Base-by-base conservation (phyloP, 371 early-diverging fungal genomes). In the Parasitella parasitica region DNA sequence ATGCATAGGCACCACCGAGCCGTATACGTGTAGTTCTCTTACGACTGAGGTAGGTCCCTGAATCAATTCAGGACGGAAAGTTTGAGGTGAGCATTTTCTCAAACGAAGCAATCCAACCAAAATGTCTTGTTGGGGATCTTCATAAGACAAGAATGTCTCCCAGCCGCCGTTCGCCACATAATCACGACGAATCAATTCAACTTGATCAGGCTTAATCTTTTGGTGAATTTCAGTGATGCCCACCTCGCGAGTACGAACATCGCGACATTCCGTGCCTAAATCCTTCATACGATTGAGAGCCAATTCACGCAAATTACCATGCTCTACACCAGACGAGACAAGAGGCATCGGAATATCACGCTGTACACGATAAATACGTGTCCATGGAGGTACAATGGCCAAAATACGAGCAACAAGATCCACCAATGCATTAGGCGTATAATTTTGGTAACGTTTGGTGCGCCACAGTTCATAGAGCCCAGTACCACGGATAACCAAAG, bases 331-430 rank as follows among this genome's bases (percentile, higher is more conserved):
- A 6, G 98, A 96, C 11, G 97, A 96, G 36, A 99, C 99, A 27
- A 99, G 82, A 11, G 99, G 99, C 99, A 99, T 99, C n/a, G 99
- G 99, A 68, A 99, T 99, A 85, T 99, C 99, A 77, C 97, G 89
- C 78, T 99, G 99, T 9, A 99, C 99, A 67, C 99, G 91, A 77
- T 99, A 99, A 43, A 99, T 92, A 68, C 99, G 92, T 0, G 97
- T 99, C 99, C 99, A 99, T 62, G 99, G 99, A 49, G 99, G 99
- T 0, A 99, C 98, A 52, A 99, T 79, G 2, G 97, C 97, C 51
- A 99, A 75, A 51, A 99, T 98, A 41, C 91, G 84, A 2, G 99
- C 99, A 0, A 99, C 93, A 26, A 99, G 81, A 76, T 99, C 99
- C 20, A 99, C 92, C 16, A 99, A 87, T 13, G 95, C 97, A 69